Percentiles rank a stretch among this genome's conserved stretches.
Evolutionary conservation across 352 stramenopile genomes (phyloP).

Genomic region (Plasmopara viticola): DNA sequence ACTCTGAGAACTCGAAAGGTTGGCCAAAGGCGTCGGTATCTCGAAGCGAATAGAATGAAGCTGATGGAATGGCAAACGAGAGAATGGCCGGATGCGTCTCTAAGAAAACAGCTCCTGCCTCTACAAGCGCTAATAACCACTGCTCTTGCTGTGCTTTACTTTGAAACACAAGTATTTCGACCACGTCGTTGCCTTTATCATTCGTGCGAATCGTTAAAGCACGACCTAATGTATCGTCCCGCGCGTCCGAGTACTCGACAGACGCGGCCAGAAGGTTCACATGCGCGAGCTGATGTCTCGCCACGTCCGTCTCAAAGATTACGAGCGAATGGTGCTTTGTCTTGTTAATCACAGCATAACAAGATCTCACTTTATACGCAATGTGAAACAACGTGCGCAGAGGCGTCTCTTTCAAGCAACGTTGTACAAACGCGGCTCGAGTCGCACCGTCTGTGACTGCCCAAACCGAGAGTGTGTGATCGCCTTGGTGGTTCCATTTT

Average conservation of each 20-base stretch:
- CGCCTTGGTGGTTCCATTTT: slow-evolving; percentile 3
- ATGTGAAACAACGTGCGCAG: slow-evolving; percentile 11
- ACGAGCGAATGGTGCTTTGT: slow-evolving; percentile 23
- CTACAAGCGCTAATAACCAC: slow-evolving; percentile 42
- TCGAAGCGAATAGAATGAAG: slow-evolving; percentile 68
- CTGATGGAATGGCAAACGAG: slow-evolving; percentile 26
- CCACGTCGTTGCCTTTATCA: slow-evolving; percentile 8
- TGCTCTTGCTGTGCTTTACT: slow-evolving; percentile 36
- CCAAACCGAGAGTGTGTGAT: slow-evolving; percentile 25
- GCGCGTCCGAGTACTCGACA: slow-evolving; percentile 21
- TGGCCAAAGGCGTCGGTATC: slow-evolving; percentile 57
- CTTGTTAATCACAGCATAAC: slow-evolving; percentile 34
- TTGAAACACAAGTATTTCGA: slow-evolving; percentile 27
- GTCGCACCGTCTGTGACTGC: slow-evolving; percentile 31
- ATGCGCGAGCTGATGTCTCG: slow-evolving; percentile 15
- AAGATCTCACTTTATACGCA: slow-evolving; percentile 5
- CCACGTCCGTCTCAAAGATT: slow-evolving; percentile 29
- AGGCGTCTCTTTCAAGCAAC: slow-evolving; percentile 5
- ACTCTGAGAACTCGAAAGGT: slow-evolving; percentile 52
- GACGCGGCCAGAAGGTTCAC: slow-evolving; percentile 24
- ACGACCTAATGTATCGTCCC: slow-evolving; percentile 4
- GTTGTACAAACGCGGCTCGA: slow-evolving; percentile 26
- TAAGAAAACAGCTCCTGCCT: slow-evolving; percentile 38
- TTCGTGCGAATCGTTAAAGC: slow-evolving; percentile 26
- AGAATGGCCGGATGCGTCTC: slow-evolving; percentile 30